Conservation (phyloP, 306 rosid genomes). For the Lathyrus oleraceus region DNA sequence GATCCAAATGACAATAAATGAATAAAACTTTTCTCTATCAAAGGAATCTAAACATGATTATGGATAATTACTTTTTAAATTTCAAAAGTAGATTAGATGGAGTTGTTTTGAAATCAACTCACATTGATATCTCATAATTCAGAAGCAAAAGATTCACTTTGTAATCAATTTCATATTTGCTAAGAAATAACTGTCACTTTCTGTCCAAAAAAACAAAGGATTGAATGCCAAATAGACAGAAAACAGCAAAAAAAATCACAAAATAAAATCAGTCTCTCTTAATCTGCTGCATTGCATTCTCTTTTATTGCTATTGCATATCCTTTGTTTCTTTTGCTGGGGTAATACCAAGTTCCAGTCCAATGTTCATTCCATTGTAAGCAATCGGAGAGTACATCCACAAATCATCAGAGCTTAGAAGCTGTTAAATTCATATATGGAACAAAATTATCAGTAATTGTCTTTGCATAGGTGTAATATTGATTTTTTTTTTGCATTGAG, state of each 20-base stretch:
- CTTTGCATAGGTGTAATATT: background rate
- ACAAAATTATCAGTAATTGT: background rate
- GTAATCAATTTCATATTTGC: background rate
- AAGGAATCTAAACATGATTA: background rate
- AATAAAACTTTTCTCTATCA: background rate
- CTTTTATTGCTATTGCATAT: background rate
- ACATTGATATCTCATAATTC: constrained; percentile 7
- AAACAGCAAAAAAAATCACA: background rate
- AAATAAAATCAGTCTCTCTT: background rate
- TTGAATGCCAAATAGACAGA: background rate
- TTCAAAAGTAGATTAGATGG: background rate
- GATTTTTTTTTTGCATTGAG: background rate
- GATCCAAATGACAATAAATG: background rate
- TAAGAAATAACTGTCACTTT: background rate
- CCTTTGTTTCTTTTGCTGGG: constrained; percentile 32
- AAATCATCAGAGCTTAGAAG: constrained; percentile 79
- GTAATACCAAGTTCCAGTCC: constrained; percentile 50
- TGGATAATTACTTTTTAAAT: background rate
- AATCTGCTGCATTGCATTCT: constrained; percentile 10
- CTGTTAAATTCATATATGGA: constrained; percentile 37
- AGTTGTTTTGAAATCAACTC: constrained; percentile 1
- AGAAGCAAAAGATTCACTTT: background rate
- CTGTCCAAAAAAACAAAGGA: background rate
- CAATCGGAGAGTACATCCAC: constrained; percentile 90
- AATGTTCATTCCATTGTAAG: constrained; percentile 69